Conservation (phyloP, 208 protist species). For the Naegleria fowleri region DNA sequence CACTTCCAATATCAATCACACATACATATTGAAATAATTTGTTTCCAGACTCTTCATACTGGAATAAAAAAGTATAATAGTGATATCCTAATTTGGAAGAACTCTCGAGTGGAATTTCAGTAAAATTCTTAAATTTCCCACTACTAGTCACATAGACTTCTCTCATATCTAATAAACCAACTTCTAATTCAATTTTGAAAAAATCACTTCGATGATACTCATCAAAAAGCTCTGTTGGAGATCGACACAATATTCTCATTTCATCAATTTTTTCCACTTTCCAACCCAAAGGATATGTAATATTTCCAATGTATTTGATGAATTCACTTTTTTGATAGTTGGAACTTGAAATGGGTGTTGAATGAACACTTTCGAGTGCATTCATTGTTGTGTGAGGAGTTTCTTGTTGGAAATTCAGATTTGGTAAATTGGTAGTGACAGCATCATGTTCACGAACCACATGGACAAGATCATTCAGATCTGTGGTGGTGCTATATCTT, state of each 20-base stretch:
- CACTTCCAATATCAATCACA: neutral
- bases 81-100: neutral
- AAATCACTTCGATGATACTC: neutral
- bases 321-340: slow-evolving; percentile 7
- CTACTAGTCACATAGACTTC: neutral
- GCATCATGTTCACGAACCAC: neutral
- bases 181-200: neutral
- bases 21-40: neutral
- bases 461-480: too few relatives aligned
- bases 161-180: neutral
- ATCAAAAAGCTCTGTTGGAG: neutral
- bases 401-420: too few relatives aligned
- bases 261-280: neutral
- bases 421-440: neutral
- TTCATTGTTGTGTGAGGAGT: too few relatives aligned
- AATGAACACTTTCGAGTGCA: neutral
- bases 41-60: neutral
- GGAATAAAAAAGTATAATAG: neutral
- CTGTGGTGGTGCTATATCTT: too few relatives aligned
- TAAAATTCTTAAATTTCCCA: neutral
- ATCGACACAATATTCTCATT: neutral
- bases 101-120: neutral
- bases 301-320: neutral
- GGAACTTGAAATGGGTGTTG: neutral
- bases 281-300: neutral